Evolutionary conservation across 2,329 filamentous ascomycete genomes (phyloP), one percentile per base, ranked within the genome.

Genomic region (Elsinoe arachidis): DNA sequence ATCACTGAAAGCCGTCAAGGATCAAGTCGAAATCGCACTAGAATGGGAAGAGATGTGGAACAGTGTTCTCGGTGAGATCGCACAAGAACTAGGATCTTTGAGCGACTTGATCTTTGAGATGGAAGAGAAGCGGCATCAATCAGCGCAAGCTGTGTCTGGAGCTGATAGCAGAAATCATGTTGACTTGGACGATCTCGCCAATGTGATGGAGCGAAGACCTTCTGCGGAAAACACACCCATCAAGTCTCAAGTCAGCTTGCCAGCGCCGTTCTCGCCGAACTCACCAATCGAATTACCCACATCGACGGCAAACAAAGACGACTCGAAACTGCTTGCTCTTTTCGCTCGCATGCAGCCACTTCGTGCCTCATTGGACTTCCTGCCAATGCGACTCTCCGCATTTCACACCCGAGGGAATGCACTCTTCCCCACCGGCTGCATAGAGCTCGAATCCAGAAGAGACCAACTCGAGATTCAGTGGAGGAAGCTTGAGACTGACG

Each of bases 11-110:
- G 85, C 75, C 23, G 87, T 96, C 57, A 95, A 95, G 69, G 82
- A 82, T 49, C 92, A 97, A 68, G 92, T 99, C 15, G 93, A 97
- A 71, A 84, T 96, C 59, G 93, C 93, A 47, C 95, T 97, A 90
- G 93, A 99, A 68, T 99, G 92, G 92, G 91, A 96, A 70, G 91
- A 97, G 73, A 78, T 99, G 35, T 97, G 93, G 92, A 90, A 90
- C 65, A 89, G 82, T 62, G 92, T 97, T 2, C 77, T 99, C 2
- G 92, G 91, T 44, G 92, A 97, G 69, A 96, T 97, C 60, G 88
- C 91, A 55, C 84, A 86, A 61, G 93, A 99, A 73, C 85, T 90
- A 67, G 88, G 93, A 62, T 85, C 86, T 44, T 78, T 95, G 14
- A 83, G 82, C 66, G 80, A 87, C 38, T 75, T 96, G 49, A 88